Evolutionary conservation across 2,329 filamentous ascomycete genomes (phyloP).

Genomic region (Arthrobotrys sinensis): DNA sequence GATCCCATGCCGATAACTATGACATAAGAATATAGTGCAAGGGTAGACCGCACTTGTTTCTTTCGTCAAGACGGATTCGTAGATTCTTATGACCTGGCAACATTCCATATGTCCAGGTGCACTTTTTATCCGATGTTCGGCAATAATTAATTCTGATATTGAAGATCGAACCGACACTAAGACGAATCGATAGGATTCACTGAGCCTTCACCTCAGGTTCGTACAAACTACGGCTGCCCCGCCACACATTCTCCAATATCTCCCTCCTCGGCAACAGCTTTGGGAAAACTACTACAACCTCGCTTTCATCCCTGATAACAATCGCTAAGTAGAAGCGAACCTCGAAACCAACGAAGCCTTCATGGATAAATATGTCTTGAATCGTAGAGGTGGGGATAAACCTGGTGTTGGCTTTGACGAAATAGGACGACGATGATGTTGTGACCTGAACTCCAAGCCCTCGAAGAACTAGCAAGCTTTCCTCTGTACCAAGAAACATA

Average conservation of each 20-base stretch:
- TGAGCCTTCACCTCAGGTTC: slow-evolving; percentile 70
- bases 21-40: slow-evolving; percentile 40
- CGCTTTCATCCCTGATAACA: slow-evolving; percentile 88
- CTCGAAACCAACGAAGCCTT: slow-evolving; percentile 93
- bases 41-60: background rate
- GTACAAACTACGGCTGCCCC: slow-evolving; percentile 83
- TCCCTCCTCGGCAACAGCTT: slow-evolving; percentile 79
- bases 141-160: slow-evolving; percentile 15
- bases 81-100: slow-evolving; percentile 24
- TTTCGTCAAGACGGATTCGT: slow-evolving; percentile 43
- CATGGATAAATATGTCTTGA: slow-evolving; percentile 92
- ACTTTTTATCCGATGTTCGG: background rate
- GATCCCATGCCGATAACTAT: slow-evolving; percentile 40
- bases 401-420: slow-evolving; percentile 69
- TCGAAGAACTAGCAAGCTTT: slow-evolving; percentile 88
- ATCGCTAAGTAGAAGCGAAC: slow-evolving; percentile 91
- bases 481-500: slow-evolving; percentile 71
- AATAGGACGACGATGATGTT: slow-evolving; percentile 78
- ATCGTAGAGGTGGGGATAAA: slow-evolving; percentile 94
- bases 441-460: slow-evolving; percentile 92
- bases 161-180: slow-evolving; percentile 8
- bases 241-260: slow-evolving; percentile 91
- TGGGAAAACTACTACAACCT: slow-evolving; percentile 96
- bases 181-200: slow-evolving; percentile 22
- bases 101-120: slow-evolving; percentile 29